phyloP scores from a whole-genome alignment of 2,329 filamentous ascomycete species.

The Aulographum hederae region DNA sequence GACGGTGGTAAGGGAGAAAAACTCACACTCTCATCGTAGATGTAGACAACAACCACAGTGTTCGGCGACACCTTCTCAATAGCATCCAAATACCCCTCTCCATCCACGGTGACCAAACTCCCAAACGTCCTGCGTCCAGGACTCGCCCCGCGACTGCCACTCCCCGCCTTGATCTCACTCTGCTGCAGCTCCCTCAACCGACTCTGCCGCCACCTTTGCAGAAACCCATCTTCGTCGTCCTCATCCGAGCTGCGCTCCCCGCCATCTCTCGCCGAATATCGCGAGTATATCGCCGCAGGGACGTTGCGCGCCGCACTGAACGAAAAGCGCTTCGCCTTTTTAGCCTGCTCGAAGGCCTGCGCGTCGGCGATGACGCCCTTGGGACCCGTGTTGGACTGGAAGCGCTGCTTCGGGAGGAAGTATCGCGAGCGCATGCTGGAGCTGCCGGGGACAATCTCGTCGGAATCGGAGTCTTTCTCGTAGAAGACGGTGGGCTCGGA shows the following conservation, averaged over 20 bases:
- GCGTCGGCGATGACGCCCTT: constrained; percentile 81
- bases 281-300: constrained; percentile 16
- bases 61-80: constrained; percentile 75
- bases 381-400: constrained; percentile 57
- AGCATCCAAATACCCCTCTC: constrained; percentile 82
- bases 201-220: constrained; percentile 69
- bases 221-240: constrained; percentile 61
- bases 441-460: constrained; percentile 10
- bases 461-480: constrained; percentile 26
- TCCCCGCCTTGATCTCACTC: constrained; percentile 24
- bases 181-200: constrained; percentile 59
- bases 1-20: too few species aligned
- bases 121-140: constrained; percentile 67
- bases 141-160: constrained; percentile 45
- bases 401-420: constrained; percentile 41
- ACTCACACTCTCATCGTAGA: constrained; percentile 72
- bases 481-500: too few species aligned
- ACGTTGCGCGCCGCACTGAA: constrained; percentile 10
- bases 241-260: constrained; percentile 33
- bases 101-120: constrained; percentile 67
- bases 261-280: constrained; percentile 19
- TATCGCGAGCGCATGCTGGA: constrained; percentile 37
- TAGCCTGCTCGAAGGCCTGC: constrained; percentile 52
- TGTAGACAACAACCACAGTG: constrained; percentile 79
- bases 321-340: constrained; percentile 10